Evolutionary conservation across 345 rosid genomes (phyloP).

Genomic region (Lumnitzera racemosa): DNA sequence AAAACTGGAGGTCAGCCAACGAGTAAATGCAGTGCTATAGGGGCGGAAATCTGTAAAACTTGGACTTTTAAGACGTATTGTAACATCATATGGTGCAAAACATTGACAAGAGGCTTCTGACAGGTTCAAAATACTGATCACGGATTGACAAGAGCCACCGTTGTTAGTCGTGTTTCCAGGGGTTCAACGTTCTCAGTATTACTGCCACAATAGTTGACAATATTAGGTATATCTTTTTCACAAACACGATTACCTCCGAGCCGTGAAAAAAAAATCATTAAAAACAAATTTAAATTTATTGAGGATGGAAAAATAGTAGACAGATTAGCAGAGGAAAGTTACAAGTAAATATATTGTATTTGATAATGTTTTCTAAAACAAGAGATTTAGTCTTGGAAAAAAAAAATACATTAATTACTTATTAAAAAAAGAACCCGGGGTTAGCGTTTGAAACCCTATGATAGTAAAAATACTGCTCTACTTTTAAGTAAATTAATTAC

Average conservation of each 20-base stretch:
- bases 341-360: no score
- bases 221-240: constrained; percentile 20
- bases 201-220: constrained; percentile 30
- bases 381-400: no score
- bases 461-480: no score
- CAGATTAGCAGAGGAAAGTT: background rate
- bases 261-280: constrained; percentile 18
- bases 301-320: background rate
- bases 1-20: constrained; percentile 21
- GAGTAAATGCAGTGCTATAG: constrained; percentile 11
- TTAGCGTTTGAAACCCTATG: no score
- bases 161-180: constrained; percentile 16
- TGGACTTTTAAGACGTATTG: constrained; percentile 41
- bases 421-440: no score
- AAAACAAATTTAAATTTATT: background rate
- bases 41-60: constrained; percentile 40
- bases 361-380: no score
- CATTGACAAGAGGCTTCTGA: constrained; percentile 41
- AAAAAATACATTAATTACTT: no score
- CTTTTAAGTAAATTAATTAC: no score
- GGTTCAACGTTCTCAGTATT: constrained; percentile 14
- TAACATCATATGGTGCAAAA: constrained; percentile 41
- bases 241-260: constrained; percentile 59
- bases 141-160: constrained; percentile 32
- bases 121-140: constrained; percentile 20